Conservation (phyloP, 805 yeast genomes). For the Cephaloascus fragrans region DNA sequence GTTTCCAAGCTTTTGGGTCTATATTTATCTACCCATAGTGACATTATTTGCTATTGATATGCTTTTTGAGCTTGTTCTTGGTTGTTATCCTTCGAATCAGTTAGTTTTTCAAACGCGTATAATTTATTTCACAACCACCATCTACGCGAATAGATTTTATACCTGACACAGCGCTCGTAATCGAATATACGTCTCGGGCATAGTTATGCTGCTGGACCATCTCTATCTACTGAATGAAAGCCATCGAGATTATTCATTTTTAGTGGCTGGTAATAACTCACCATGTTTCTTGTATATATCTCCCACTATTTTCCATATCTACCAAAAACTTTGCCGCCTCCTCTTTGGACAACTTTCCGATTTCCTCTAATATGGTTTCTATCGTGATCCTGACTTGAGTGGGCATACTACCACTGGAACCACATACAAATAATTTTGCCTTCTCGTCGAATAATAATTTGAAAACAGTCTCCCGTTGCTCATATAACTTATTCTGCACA, state of each 20-base stretch:
- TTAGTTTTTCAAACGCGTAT: too few species aligned
- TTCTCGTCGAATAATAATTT: constrained; percentile 40
- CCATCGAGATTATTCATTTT: too few species aligned
- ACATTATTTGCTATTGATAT: constrained; percentile 36
- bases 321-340: constrained; percentile 42
- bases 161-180: too few species aligned
- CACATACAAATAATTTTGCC: constrained; percentile 78
- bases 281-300: constrained; percentile 90
- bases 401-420: constrained; percentile 94
- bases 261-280: too few species aligned
- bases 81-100: too few species aligned
- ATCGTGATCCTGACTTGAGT: constrained; percentile 76
- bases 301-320: constrained; percentile 49
- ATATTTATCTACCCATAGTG: constrained; percentile 94
- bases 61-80: not conserved
- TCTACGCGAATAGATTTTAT: too few species aligned
- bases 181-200: too few species aligned
- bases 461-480: constrained; percentile 35
- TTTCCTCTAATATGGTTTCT: constrained; percentile 45
- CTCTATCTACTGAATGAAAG: too few species aligned
- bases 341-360: constrained; percentile 27
- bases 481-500: constrained; percentile 68
- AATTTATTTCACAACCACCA: too few species aligned
- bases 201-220: too few species aligned
- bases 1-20: constrained; percentile 63